Evolutionary conservation across 371 early-diverging fungal species (phyloP), one percentile per base, ranked within the genome.

Genomic region (Mycotypha africana): DNA sequence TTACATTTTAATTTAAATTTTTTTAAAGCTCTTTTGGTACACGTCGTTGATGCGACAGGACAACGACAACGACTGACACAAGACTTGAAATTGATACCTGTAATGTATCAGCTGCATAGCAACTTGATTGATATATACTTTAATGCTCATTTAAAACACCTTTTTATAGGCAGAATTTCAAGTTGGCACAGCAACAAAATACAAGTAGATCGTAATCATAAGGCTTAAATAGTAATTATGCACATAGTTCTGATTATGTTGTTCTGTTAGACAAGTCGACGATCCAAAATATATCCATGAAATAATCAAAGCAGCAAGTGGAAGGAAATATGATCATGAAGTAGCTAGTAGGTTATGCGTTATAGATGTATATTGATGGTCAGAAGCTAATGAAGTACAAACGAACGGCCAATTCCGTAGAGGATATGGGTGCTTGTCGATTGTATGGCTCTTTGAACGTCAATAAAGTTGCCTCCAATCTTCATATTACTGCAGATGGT

Each of bases 401-500:
- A n/a, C n/a, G n/a, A n/a, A 49, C 17, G 17, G 8, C 4, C 6
- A 9, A 36, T 32, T 26, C 31, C 37, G 10, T 47, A 72, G 73
- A 49, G 9, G 74, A 67, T 42, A 67, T 73, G 47, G 69, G 71
- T 20, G 90, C 85, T 0, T 95, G 96, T 62, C 65, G 89, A 25
- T 64, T 93, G 15, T 61, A 60, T 37, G 96, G 96, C 7, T 75
- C 85, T 4, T 69, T 90, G 7, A 43, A 71, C 30, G 85, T 88
- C 24, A 85, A 84, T 66, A 92, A 90, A 50, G 81, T 93, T 2
- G 74, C 86, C 1, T 93, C 94, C 8, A 91, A 90, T 62, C 73
- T 96, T 42, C 95, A 94, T 52, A 79, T 96, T 51, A 96, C 95
- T 0, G 84, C 93, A 1, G 62, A 76, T 33, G 94, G 94, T 3